A percentile compares a stretch with the other conserved stretches of the same genome.
These are phyloP conservation scores for Syzygium aqueum DNA, from an alignment of 345 rosid species.

Conservation along the genomic window DNA sequence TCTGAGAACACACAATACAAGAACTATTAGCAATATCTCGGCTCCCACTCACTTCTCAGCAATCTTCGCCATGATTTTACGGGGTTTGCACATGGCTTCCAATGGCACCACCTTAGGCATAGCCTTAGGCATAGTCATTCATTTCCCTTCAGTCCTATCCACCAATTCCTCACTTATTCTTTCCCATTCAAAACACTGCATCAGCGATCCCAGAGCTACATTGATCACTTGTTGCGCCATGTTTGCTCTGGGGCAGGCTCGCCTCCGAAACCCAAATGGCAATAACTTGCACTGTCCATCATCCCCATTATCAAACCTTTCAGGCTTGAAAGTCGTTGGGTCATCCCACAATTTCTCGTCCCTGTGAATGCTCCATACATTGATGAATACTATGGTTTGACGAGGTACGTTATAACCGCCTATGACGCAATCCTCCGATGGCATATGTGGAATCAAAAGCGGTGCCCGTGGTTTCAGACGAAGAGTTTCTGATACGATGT, in stretches of 20 bases:
- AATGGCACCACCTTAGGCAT: conserved; percentile 31
- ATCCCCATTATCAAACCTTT: conserved; percentile 25
- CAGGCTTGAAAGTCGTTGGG: conserved; percentile 34
- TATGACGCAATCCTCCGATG: conserved; percentile 21
- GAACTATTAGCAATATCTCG: neutral
- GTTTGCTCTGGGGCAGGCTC: neutral
- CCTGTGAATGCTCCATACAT: conserved; percentile 51
- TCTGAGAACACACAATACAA: neutral
- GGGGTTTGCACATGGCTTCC: conserved; percentile 22
- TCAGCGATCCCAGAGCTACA: neutral
- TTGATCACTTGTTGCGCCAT: neutral
- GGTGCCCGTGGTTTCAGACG: conserved; percentile 37
- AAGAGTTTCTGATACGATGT: conserved; percentile 18
- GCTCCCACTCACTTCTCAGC: neutral
- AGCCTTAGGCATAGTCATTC: conserved; percentile 32
- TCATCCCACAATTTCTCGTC: conserved; percentile 39
- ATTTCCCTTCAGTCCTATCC: conserved; percentile 28
- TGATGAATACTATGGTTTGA: conserved; percentile 33
- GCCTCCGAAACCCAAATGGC: neutral
- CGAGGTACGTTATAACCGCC: conserved; percentile 36
- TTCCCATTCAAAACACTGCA: neutral
- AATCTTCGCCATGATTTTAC: neutral
- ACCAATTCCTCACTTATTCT: conserved; percentile 9
- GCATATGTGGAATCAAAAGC: conserved; percentile 31
- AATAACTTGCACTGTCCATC: neutral